phyloP scores from a whole-genome alignment of 2,329 filamentous ascomycete species.

The Phyllosticta capitalensis region DNA sequence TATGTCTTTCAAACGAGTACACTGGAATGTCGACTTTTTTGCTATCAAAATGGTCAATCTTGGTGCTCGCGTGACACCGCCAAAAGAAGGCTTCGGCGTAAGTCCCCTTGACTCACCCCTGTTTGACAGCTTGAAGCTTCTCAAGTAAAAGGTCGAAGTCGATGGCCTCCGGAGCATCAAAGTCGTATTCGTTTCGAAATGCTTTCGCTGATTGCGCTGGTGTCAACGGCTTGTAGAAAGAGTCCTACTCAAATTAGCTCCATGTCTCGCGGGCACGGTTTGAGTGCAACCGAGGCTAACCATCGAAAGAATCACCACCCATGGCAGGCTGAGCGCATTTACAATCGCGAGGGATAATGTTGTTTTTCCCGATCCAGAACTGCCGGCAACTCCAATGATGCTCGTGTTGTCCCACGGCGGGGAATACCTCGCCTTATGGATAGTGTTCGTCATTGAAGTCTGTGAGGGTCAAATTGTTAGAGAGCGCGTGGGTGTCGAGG shows the following conservation, averaged over 20 bases:
- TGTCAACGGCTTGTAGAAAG: slow-evolving; percentile 87
- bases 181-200: slow-evolving; percentile 88
- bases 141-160: slow-evolving; percentile 87
- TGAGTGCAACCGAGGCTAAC: slow-evolving; percentile 37
- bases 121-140: slow-evolving; percentile 72
- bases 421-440: slow-evolving; percentile 59
- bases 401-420: slow-evolving; percentile 94
- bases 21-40: slow-evolving; percentile 85
- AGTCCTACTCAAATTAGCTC: slow-evolving; percentile 53
- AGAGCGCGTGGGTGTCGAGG: background rate
- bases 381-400: slow-evolving; percentile 93
- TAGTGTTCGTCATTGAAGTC: slow-evolving; percentile 3
- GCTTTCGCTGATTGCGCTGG: slow-evolving; percentile 70
- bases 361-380: slow-evolving; percentile 92
- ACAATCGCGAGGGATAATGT: slow-evolving; percentile 90
- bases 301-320: slow-evolving; percentile 97
- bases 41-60: slow-evolving; percentile 35
- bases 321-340: slow-evolving; percentile 79
- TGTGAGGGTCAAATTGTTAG: background rate
- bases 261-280: slow-evolving; percentile 14
- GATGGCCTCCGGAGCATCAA: slow-evolving; percentile 87
- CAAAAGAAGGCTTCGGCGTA: background rate
- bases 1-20: slow-evolving; percentile 91
- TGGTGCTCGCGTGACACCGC: background rate
- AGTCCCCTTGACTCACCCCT: slow-evolving; percentile 53